These are phyloP conservation scores for Remersonia thermophila DNA, from an alignment of 2,329 filamentous ascomycete genomes.

Conservation along the genomic window DNA sequence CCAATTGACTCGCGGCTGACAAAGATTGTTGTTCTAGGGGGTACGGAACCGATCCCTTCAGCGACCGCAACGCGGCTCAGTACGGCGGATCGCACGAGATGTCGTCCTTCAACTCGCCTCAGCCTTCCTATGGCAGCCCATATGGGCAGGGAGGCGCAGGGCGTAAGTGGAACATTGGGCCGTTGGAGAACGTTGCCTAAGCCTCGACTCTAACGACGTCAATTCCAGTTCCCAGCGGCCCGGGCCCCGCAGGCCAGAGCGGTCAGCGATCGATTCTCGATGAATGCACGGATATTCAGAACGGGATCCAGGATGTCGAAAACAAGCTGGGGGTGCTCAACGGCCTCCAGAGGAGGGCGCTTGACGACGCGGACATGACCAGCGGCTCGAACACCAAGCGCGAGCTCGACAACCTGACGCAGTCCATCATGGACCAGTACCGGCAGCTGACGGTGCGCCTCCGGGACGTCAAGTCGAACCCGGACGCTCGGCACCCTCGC, in stretches of 20 bases:
- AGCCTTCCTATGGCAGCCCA: constrained; percentile 22
- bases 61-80: constrained; percentile 34
- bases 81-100: constrained; percentile 46
- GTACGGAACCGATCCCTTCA: constrained; percentile 41
- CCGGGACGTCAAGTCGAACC: constrained; percentile 69
- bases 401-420: constrained; percentile 60
- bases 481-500: constrained; percentile 58
- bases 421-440: constrained; percentile 75
- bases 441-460: constrained; percentile 67
- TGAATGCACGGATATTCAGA: constrained; percentile 70
- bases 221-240: too few species aligned
- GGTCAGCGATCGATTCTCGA: constrained; percentile 52
- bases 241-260: too few species aligned
- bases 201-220: not conserved
- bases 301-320: constrained; percentile 63
- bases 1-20: too few species aligned
- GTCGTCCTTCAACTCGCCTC: constrained; percentile 38
- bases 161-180: not conserved
- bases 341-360: constrained; percentile 55
- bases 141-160: constrained; percentile 20
- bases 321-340: constrained; percentile 59
- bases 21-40: constrained; percentile 16
- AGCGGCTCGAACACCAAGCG: constrained; percentile 52
- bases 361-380: constrained; percentile 64
- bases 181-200: too few species aligned